Base-by-base conservation (phyloP, 2,329 filamentous ascomycete genomes). In the Diaporthe longicolla region DNA sequence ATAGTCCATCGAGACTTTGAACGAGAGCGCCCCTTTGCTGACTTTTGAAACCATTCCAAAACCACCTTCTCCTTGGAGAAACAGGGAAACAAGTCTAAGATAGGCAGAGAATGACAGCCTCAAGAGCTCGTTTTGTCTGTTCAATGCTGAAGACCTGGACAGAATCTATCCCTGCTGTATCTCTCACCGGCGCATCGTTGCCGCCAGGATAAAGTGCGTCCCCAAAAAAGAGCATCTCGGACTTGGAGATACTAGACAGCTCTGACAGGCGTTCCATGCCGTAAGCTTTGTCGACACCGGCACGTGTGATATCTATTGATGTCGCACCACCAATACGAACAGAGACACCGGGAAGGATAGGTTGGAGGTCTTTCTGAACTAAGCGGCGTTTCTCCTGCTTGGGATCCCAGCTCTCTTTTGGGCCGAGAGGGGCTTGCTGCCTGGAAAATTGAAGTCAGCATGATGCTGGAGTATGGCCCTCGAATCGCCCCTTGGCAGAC, bases 241-340 rank as follows among this genome's bases (percentile, higher is more conserved):
- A 79, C 26, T 84, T 78, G 29, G 81, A 76, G 29, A 84, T 82
- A 6, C 80, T 79, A 72, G 82, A 80, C 13, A 76, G 76, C 26
- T 77, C 78, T 13, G 76, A 66, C 26, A 81, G 77, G 61, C 76
- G 77, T 75, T 80, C 79, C 21, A 82, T 75, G 17, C 78, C 79
- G 69, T 79, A 81, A 13, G 77, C 83, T 78, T 85, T 85, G 75
- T 84, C 82, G 43, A 84, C 83, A 35, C 82, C 83, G 74, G 82
- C 78, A 54, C 79, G 78, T 4, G 83, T 85, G 45, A 85, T 82
- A 72, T 84, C 83, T 58, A 85, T 84, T 0, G 81, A 82, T 26
- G 82, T 84, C 5, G 83, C 79, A 10, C 83, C 83, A 54, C 83
- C 83, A 81, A 84, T 83, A 75, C 83, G 83, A 72, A 85, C 83